Base-by-base conservation (phyloP, 2,329 filamentous ascomycete species). In the Ceratocystis variospora region DNA sequence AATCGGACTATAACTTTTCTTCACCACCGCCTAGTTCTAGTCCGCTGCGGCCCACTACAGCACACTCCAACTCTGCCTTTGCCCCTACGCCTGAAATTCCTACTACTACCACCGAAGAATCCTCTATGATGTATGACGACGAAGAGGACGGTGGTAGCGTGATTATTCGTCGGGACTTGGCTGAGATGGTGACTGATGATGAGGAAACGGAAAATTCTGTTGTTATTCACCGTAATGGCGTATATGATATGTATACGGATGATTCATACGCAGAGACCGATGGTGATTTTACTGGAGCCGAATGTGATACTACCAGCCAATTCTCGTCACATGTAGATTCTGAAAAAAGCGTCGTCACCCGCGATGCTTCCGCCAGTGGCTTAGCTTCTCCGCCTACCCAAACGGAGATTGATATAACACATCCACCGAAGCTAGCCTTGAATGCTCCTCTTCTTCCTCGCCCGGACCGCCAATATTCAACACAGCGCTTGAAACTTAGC, bases 21-120 rank as follows among this genome's bases (percentile, higher is more conserved):
- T 85, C 85, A 1, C 83, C 84, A 0, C 76, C 78, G n/a, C 78
- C 81, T 1, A 81, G 80, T 68, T 84, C 83, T 1, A 85, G 77
- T 70, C 81, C 83, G 12, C 79, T 83, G 68, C 81, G 78, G n/a
- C 80, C 77, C 65, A 63, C 66, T 6, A 68, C 72, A 71, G 1
- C 71, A 70, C 57, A 72, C 70, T 66, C 85, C 77, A 67, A 80
- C 79, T 10, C 79, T 76, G 53, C 12, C 7, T 67, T 78, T 83
- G 41, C 46, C 62, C 77, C 84, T 41, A 81, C 90, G 68, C 93
- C 93, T 5, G 93, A 97, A 74, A 83, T 94, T 50, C 89, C 93
- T 0, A 90, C 96, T 22, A 95, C 90, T 45, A 87, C 90, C 15
- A 87, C 90, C 15, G 93, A 96, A 75, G 85, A 85, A 70, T 83